Conservation (phyloP, 306 rosid genomes). For the Prunus persica region Prunus_persica_NCBIv2 NC_034010.1:21229501-21230000, state of each 20-base stretch:
- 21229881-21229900: conserved; percentile 24
- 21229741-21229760: conserved; percentile 24
- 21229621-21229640: too few species aligned
- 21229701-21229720: conserved; percentile 31
- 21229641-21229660: too few species aligned
- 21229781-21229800: conserved; percentile 29
- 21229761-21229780: conserved; percentile 29
- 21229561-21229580: background rate
- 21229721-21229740: conserved; percentile 32
- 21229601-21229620: conserved; percentile 1
- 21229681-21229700: background rate
- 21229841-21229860: conserved; percentile 7
- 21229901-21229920: conserved; percentile 21
- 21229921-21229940: conserved; percentile 26
- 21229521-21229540: too few species aligned
- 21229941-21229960: conserved; percentile 38
- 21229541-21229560: background rate
- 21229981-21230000: too few species aligned
- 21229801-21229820: conserved; percentile 25
- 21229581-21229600: conserved; percentile 13
- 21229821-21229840: conserved; percentile 24
- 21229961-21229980: background rate
- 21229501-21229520: too few species aligned
- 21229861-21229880: conserved; percentile 36
- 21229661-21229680: too few species aligned